Base-by-base conservation (phyloP, 495 filamentous ascomycete genomes). In the Penicillium daleae region DNA sequence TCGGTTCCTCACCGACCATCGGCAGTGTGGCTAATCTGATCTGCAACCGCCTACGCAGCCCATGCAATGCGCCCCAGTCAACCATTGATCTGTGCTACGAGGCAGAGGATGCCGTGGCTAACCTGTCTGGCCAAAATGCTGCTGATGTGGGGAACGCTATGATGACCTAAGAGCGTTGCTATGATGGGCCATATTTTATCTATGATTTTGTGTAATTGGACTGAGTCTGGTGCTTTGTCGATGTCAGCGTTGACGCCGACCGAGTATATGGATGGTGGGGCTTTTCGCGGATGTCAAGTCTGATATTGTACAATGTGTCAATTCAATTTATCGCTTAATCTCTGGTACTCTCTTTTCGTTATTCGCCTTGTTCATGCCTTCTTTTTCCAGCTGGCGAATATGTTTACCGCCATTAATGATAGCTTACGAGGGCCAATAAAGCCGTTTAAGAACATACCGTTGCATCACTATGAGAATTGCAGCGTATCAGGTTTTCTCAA, bases 131-230 rank as follows among this genome's bases (percentile, higher is more conserved):
- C 0, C 82, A 87, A 74, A 83, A 78, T 24, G 82, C 86, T 31
- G 85, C 86, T n/a, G 78, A 86, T 76, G 80, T 82, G 2, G 88
- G 87, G 66, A 87, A 88, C 68, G 46, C 55, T 22, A 35, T 73
- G 37, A 70, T 66, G 67, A 59, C 62, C 10, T 71, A 48, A 22
- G 40, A 0, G 40, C 10, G 12, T 44, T 44, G 15, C 4, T 9
- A 10, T 0, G 1, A 9, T 10, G 8, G 19, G 40, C 8, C 8
- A 0, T 44, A 3, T 7, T 6, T 22, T 2, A n/a, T 1, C 6
- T n/a, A 21, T 21, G 3, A n/a, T n/a, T 21, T 22, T 7, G 40
- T 22, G 40, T 21, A 10, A 22, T 44, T 44, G 22, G 19, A 44
- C 6, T 19, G 19, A 44, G 19, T 21, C 6, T 44, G 40, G 19